These are phyloP conservation scores for Aspergillus quadrilineatus DNA, from an alignment of 2,329 filamentous ascomycete species.

Conservation along the genomic window DNA sequence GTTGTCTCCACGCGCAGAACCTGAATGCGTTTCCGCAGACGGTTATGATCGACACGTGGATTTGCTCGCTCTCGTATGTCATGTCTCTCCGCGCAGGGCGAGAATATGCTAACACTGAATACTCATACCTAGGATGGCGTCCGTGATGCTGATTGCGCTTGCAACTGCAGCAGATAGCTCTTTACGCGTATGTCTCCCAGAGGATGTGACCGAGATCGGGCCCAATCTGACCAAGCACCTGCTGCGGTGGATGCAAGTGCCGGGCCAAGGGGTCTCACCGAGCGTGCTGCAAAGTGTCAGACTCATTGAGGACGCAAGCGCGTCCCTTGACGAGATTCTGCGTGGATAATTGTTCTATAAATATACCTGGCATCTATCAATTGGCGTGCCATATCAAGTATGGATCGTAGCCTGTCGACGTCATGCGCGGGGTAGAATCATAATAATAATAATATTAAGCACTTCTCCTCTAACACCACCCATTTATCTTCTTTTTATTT, in stretches of 20 bases:
- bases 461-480: too few species aligned
- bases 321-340: background rate
- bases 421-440: background rate
- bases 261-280: slow-evolving; percentile 43
- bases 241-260: slow-evolving; percentile 44
- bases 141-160: slow-evolving; percentile 51
- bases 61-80: slow-evolving; percentile 52
- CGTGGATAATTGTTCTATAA: background rate
- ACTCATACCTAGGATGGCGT: slow-evolving; percentile 44
- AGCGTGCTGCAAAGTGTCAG: slow-evolving; percentile 51
- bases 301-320: slow-evolving; percentile 42
- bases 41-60: slow-evolving; percentile 56
- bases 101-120: background rate
- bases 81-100: background rate
- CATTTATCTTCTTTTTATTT: too few species aligned
- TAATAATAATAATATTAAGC: too few species aligned
- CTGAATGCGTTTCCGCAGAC: slow-evolving; percentile 52
- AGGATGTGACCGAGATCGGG: slow-evolving; percentile 43
- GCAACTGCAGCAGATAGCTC: slow-evolving; percentile 45
- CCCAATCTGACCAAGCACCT: slow-evolving; percentile 45
- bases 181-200: slow-evolving; percentile 40
- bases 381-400: background rate
- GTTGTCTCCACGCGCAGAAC: slow-evolving; percentile 51
- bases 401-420: background rate
- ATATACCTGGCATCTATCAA: background rate